These are phyloP conservation scores for Erodium moschatum DNA, from an alignment of 441 rosid genomes.

Conservation along the genomic window DNA sequence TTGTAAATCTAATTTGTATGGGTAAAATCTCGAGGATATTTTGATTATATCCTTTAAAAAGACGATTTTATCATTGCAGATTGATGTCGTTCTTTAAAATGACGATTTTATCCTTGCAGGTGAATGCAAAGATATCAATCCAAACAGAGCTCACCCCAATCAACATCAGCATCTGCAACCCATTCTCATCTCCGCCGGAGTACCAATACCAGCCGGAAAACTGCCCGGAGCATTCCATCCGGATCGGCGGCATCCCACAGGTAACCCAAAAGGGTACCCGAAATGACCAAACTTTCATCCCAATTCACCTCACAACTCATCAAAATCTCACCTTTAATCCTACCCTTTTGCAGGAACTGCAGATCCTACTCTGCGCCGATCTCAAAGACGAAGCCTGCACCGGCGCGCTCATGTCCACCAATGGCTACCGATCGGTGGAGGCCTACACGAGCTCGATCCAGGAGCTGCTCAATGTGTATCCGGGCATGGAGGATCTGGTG, in stretches of 20 bases:
- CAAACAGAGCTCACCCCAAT: slow-evolving; percentile 12
- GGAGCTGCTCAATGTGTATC: slow-evolving; percentile 41
- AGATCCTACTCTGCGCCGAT: slow-evolving; percentile 36
- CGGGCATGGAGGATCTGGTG: slow-evolving; percentile 45
- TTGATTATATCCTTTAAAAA: too few species aligned
- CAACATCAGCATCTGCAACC: slow-evolving; percentile 44
- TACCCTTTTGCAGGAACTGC: slow-evolving; percentile 31
- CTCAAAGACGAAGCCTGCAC: slow-evolving; percentile 30
- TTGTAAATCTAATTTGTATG: too few species aligned
- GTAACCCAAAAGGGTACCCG: slow-evolving; percentile 18
- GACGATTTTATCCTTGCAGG: slow-evolving; percentile 24
- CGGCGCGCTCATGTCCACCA: slow-evolving; percentile 28
- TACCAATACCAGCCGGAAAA: slow-evolving; percentile 37
- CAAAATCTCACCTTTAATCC: too few species aligned
- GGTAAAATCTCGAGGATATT: too few species aligned
- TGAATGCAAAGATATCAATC: slow-evolving; percentile 43
- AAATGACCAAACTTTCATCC: background rate
- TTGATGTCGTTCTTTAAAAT: too few species aligned
- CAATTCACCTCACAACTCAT: too few species aligned
- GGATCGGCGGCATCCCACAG: slow-evolving; percentile 44
- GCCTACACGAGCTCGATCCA: slow-evolving; percentile 46
- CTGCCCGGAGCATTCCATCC: slow-evolving; percentile 45
- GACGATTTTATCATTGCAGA: slow-evolving; percentile 19
- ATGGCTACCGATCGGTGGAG: slow-evolving; percentile 28
- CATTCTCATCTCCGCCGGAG: slow-evolving; percentile 57